A percentile compares a stretch with the other conserved stretches of the same genome.
phyloP scores from a whole-genome alignment of 2,329 filamentous ascomycete genomes.

The Xylaria sp. region DNA sequence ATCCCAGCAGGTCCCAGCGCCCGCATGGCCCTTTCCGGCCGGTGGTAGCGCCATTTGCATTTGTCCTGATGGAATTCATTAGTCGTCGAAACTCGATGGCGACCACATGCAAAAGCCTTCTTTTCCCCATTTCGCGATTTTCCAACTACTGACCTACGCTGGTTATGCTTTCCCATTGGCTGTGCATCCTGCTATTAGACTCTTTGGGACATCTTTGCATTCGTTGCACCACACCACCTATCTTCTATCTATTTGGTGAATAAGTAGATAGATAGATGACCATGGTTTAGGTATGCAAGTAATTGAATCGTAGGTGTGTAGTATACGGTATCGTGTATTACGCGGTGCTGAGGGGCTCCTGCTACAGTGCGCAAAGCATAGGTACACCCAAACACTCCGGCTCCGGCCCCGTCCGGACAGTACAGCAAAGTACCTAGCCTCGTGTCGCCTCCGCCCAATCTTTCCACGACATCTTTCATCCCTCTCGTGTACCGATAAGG shows the following conservation, averaged over 20 bases:
- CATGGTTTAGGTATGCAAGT: too few species aligned
- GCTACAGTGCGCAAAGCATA: constrained; percentile 20
- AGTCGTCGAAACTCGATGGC: constrained; percentile 26
- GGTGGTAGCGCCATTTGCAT: constrained; percentile 28
- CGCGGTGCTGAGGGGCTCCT: constrained; percentile 10
- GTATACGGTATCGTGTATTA: not conserved
- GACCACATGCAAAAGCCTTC: constrained; percentile 27
- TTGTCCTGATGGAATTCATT: constrained; percentile 23
- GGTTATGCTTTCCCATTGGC: constrained; percentile 25
- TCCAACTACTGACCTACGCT: not conserved
- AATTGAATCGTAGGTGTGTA: too few species aligned
- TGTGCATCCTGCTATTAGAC: constrained; percentile 9
- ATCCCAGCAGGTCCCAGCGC: constrained; percentile 11
- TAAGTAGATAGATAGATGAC: not conserved
- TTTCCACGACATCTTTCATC: not conserved
- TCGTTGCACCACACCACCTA: not conserved
- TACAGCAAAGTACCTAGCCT: not conserved
- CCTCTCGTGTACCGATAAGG: not conserved
- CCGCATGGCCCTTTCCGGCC: constrained; percentile 24
- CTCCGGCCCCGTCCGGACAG: constrained; percentile 31
- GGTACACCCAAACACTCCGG: not conserved
- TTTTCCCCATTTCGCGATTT: constrained; percentile 9
- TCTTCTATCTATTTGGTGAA: not conserved
- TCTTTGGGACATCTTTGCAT: constrained; percentile 1
- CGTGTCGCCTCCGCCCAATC: constrained; percentile 8